phyloP scores from a whole-genome alignment of 345 rosid genomes.

The Schrenkiella parvula region DNA sequence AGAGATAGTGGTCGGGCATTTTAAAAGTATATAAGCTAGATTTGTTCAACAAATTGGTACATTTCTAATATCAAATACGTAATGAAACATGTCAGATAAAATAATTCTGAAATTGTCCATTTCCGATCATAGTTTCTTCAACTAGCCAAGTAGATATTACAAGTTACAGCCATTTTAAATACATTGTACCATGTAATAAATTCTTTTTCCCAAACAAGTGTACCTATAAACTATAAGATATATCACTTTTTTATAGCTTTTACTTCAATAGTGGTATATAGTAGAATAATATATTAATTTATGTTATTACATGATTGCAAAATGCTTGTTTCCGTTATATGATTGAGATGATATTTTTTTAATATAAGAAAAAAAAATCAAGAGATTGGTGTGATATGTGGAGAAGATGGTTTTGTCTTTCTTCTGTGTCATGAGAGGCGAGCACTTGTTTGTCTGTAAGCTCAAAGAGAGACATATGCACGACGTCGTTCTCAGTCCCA shows the following conservation, averaged over 20 bases:
- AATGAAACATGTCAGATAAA: constrained; percentile 3
- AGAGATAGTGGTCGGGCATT: background rate
- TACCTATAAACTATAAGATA: background rate
- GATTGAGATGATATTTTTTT: constrained; percentile 28
- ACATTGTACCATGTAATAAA: background rate
- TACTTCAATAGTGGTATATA: background rate
- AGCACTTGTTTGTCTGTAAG: constrained; percentile 27
- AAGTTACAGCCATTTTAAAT: background rate
- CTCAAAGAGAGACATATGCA: constrained; percentile 8
- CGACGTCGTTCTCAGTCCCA: constrained; percentile 27
- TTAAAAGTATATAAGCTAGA: background rate
- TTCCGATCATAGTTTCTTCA: background rate
- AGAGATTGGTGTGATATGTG: constrained; percentile 24
- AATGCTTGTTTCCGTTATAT: background rate
- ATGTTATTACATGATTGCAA: background rate
- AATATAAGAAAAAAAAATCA: constrained; percentile 5
- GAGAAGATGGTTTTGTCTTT: constrained; percentile 31
- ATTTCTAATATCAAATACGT: background rate
- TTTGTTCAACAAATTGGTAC: constrained; percentile 12
- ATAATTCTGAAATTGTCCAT: background rate
- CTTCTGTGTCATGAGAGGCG: constrained; percentile 25
- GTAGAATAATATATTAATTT: background rate
- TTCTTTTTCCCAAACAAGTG: background rate
- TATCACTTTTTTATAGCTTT: background rate
- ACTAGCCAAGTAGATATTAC: background rate